Conservation (phyloP, 352 stramenopile genomes). For the Elongisporangium undulatum region DNA sequence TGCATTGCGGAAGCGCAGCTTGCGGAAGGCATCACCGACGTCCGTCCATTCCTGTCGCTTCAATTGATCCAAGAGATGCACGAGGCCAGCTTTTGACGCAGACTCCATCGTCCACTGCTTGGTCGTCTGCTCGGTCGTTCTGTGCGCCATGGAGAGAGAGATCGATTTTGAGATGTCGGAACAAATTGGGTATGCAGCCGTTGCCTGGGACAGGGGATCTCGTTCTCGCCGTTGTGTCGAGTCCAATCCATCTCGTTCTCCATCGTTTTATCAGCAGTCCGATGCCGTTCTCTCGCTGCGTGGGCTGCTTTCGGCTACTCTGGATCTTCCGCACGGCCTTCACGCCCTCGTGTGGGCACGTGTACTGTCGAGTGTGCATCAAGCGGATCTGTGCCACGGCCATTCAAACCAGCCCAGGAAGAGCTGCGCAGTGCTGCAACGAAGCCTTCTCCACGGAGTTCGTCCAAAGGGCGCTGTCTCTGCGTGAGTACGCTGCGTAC, state of each 20-base stretch:
- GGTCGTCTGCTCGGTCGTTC: too few species aligned
- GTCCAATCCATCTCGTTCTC: too few species aligned
- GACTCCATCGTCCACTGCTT: background rate
- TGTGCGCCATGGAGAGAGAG: too few species aligned
- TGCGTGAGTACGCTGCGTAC: background rate
- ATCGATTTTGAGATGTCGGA: too few species aligned
- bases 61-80: background rate
- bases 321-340: background rate
- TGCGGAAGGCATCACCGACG: background rate
- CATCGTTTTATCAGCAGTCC: too few species aligned
- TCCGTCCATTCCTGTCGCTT: background rate
- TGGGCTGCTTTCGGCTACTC: background rate
- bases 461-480: constrained; percentile 8
- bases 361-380: constrained; percentile 22
- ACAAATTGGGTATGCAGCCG: background rate
- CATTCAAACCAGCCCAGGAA: constrained; percentile 24
- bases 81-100: background rate
- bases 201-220: too few species aligned
- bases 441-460: constrained; percentile 47
- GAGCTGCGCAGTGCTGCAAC: constrained; percentile 55
- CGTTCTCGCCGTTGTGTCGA: too few species aligned
- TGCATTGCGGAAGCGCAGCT: background rate
- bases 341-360: constrained; percentile 12
- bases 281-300: background rate
- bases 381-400: constrained; percentile 17